Evolutionary conservation across 192 early-diverging fungal species (phyloP).

Genomic region (Mortierella claussenii): DNA sequence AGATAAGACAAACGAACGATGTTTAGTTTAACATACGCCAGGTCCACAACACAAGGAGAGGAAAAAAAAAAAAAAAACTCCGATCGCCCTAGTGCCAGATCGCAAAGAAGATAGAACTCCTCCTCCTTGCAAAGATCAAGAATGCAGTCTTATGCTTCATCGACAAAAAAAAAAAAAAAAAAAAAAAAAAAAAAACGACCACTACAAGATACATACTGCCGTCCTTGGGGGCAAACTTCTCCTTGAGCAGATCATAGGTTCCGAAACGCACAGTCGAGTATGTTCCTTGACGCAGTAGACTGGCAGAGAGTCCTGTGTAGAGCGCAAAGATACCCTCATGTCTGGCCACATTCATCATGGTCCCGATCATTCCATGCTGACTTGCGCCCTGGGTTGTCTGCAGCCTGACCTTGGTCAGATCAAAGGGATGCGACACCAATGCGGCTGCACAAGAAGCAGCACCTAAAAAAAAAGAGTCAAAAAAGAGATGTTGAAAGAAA

Average conservation of each 20-base stretch:
- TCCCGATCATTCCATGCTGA: constrained; percentile 71
- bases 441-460: constrained; percentile 67
- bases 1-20: not conserved
- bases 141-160: no score
- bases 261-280: constrained; percentile 86
- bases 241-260: constrained; percentile 77
- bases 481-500: constrained; percentile 1
- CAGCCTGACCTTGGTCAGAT: constrained; percentile 90
- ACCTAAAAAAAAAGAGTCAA: constrained; percentile 48
- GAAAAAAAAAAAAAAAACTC: not conserved
- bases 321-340: constrained; percentile 75
- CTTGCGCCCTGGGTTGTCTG: constrained; percentile 81
- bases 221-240: constrained; percentile 56
- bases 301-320: constrained; percentile 78
- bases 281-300: constrained; percentile 79
- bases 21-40: not conserved
- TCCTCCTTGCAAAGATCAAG: no score
- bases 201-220: constrained; percentile 52
- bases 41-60: not conserved
- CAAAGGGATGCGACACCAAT: constrained; percentile 82
- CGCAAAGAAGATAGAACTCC: no score
- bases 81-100: no score
- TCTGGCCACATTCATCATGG: constrained; percentile 75
- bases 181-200: not conserved
- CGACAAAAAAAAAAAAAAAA: not conserved